Evolutionary conservation across 192 early-diverging fungal genomes (phyloP), one percentile per base, ranked within the genome.

Genomic region (Backusella macrospora): DNA sequence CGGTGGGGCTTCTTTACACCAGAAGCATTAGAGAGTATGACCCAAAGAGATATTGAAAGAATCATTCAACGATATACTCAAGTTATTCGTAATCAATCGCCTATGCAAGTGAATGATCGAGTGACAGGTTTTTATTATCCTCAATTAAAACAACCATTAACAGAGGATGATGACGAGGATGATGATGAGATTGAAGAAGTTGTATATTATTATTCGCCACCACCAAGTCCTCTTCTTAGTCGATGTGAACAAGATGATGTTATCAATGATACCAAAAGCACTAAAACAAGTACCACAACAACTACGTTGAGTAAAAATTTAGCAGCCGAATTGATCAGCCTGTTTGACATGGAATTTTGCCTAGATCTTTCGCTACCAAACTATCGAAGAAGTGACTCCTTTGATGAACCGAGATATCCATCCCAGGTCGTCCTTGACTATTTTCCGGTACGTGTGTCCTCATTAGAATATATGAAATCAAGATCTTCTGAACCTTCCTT

Each of bases 1-100:
- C 75, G 79, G 13, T 81, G 79, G 79, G 40, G 63, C 1, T 81
- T 81, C 47, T 77, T 81, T 47, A 77, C 75, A 59, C 71, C 75
- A 49, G 79, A 81, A 68, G 77, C 52, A 59, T 59, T 59, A 23
- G 52, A 59, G 12, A 59, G 26, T 26, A 59, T 18, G 21, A 59
- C 52, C 8, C 52, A 59, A 6, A 16, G 52, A 59, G 52, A 59
- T 26, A 59, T 59, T 59, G 52, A 59, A 59, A 59, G 52, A 59
- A 59, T 59, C 8, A 59, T 59, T 13, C 52, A 59, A 26, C 21
- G 52, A 26, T 59, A 59, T 59, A 59, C 52, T 23, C 52, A 59
- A 59, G 21, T 59, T n/a, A 59, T 59, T n/a, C 26, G 52, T 59
- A 26, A 18, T 13, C 52, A 59, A 59, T 59, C 52, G 10, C 21